Conservation (phyloP, 2,329 filamentous ascomycete genomes). For the Alternaria tenuissima region DNA sequence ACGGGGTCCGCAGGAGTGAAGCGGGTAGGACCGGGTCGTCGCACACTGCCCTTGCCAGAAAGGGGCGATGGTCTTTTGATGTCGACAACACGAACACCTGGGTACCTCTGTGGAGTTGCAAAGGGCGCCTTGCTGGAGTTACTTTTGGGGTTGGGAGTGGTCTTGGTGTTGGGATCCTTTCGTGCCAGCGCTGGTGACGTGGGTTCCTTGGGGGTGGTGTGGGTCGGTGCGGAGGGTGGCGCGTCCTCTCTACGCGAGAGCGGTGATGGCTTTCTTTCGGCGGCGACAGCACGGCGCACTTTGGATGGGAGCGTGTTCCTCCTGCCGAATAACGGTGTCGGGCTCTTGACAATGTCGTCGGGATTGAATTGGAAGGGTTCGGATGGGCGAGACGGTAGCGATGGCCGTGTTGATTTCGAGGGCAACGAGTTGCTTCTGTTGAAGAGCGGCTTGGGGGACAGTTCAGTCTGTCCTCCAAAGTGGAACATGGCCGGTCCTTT, state of each 20-base stretch:
- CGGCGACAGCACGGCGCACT: slow-evolving; percentile 29
- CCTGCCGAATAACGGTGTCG: slow-evolving; percentile 4
- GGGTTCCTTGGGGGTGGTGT: slow-evolving; percentile 5
- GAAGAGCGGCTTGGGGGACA: slow-evolving; percentile 40
- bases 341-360: slow-evolving; percentile 8
- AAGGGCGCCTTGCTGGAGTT: neutral
- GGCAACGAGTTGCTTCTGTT: slow-evolving; percentile 29
- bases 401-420: slow-evolving; percentile 19
- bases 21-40: slow-evolving; percentile 12
- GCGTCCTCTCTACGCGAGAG: slow-evolving; percentile 35
- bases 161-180: slow-evolving; percentile 1
- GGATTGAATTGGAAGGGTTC: slow-evolving; percentile 8
- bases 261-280: slow-evolving; percentile 27
- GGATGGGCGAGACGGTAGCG: slow-evolving; percentile 10
- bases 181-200: slow-evolving; percentile 10
- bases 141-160: slow-evolving; percentile 2
- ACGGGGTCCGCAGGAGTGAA: slow-evolving; percentile 11
- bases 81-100: neutral
- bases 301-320: slow-evolving; percentile 23
- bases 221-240: slow-evolving; percentile 23
- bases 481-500: slow-evolving; percentile 17
- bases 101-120: neutral
- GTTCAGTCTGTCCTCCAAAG: slow-evolving; percentile 13
- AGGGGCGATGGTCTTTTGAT: slow-evolving; percentile 15
- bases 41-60: slow-evolving; percentile 12